Evolutionary conservation across 768 basidiomycete genomes (phyloP).

Genomic region (Auriscalpium microsporum): DNA sequence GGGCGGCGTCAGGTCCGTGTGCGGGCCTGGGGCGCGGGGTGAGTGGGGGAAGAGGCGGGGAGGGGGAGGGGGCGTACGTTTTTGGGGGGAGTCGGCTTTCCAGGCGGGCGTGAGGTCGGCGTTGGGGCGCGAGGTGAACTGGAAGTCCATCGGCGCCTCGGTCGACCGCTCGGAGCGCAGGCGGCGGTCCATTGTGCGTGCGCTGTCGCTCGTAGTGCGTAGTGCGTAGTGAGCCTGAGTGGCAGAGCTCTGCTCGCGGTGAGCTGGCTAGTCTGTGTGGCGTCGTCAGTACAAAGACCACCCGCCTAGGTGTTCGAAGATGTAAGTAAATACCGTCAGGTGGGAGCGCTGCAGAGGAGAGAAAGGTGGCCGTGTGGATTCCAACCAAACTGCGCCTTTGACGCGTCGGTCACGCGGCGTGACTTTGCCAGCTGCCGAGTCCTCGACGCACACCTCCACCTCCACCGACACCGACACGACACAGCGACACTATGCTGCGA

Average conservation of each 20-base stretch:
- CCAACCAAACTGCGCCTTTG: not conserved
- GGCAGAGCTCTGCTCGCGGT: too few species aligned
- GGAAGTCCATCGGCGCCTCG: conserved; percentile 86
- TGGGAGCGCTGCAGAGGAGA: not conserved
- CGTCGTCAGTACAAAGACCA: too few species aligned
- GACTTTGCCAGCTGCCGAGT: not conserved
- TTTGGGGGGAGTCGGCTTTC: conserved; percentile 54
- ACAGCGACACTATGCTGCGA: conserved; percentile 26
- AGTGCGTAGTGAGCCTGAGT: too few species aligned
- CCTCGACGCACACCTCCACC: not conserved
- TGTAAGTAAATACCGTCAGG: not conserved
- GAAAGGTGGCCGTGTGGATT: not conserved
- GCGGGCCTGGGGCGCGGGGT: conserved; percentile 34
- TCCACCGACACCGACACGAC: too few species aligned
- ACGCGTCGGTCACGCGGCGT: conserved; percentile 10
- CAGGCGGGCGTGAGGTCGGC: conserved; percentile 47
- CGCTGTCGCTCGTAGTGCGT: not conserved
- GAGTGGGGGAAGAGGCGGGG: conserved; percentile 22
- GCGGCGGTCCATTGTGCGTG: conserved; percentile 2
- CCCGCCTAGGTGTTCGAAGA: not conserved
- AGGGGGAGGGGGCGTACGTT: conserved; percentile 41
- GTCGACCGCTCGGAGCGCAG: conserved; percentile 41
- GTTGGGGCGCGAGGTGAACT: conserved; percentile 65
- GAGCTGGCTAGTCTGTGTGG: too few species aligned
- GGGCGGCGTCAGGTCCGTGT: conserved; percentile 35